phyloP scores from a whole-genome alignment of 2,329 filamentous ascomycete genomes.

The Fusarium robinianum region DNA sequence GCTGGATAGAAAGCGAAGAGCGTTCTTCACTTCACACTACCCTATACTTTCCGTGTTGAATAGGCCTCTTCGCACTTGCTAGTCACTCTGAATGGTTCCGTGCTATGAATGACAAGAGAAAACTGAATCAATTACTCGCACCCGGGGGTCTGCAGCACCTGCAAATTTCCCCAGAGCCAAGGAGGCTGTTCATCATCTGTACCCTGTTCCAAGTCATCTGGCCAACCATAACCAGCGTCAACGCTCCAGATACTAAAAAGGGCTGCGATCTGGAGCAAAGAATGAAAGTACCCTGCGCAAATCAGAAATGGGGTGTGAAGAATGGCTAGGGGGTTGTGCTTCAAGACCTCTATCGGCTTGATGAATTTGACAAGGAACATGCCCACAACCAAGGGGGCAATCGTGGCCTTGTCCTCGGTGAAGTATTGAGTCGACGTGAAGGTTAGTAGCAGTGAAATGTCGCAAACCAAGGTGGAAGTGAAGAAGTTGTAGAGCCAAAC shows the following conservation, averaged over 20 bases:
- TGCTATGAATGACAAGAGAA: not conserved
- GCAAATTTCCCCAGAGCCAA: slow-evolving; percentile 6
- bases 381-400: not conserved
- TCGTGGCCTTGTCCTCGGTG: not conserved
- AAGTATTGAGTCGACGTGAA: not conserved
- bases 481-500: slow-evolving; percentile 11
- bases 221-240: not conserved
- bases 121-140: not conserved
- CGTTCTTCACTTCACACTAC: too few species aligned
- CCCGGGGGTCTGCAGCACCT: not conserved
- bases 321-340: not conserved
- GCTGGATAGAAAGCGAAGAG: too few species aligned
- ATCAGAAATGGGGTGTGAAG: not conserved
- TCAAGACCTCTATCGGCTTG: not conserved
- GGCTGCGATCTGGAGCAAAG: slow-evolving; percentile 15
- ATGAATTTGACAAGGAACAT: not conserved
- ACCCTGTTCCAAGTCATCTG: slow-evolving; percentile 4
- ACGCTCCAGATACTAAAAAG: slow-evolving; percentile 11
- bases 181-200: not conserved
- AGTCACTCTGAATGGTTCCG: too few species aligned
- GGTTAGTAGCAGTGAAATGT: slow-evolving; percentile 1
- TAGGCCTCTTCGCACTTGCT: too few species aligned
- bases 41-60: too few species aligned
- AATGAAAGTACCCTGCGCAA: slow-evolving; percentile 5
- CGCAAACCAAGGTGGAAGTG: slow-evolving; percentile 10